Base-by-base conservation (phyloP, 176 grass and related monocot species). In the Bolboschoenus planiculmis region DNA sequence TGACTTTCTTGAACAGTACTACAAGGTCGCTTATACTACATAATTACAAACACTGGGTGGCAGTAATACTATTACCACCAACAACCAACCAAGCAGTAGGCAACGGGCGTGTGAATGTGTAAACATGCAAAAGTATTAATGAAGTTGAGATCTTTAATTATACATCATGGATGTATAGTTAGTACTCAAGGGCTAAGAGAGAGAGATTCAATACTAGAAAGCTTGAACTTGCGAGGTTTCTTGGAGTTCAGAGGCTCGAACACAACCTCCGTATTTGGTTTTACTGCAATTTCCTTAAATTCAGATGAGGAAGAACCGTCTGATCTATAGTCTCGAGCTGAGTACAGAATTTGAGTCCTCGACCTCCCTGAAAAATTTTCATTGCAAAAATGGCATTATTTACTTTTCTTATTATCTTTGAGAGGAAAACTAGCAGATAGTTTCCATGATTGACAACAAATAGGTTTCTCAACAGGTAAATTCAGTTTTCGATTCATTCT, bases 201-300 rank as follows among this genome's bases (percentile, higher is more conserved):
- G 53, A 85, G 36, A 3, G 83, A 78, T 23, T 62, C 66, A 29
- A 62, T 31, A 33, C 68, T 78, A n/a, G 30, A 85, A 75, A 85
- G 64, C 53, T 85, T 85, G 83, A 85, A 85, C 67, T 85, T 85
- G 23, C 47, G 68, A 59, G 51, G 64, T 78, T 85, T 85, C 43
- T 85, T 77, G 1, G 68, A 56, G 21, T 85, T 77, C 10, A 85
- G 21, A 21, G 83, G 83, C 51, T 85, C 62, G 78, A 85, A 85
- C 34, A 85, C 2, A 43, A 85, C 10, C 53, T 63, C 70, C 4
- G 83, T 85, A 61, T 85, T 26, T 59, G 83, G 83, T 33, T 75
- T 85, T 46, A 85, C 83, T 20, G 67, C 51, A 21, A 85, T 33
- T 46, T 85, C 83, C 34, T 61, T 85, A 4, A 27, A 75, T 78